phyloP scores from a whole-genome alignment of 768 basidiomycete genomes.

The Tricholomella constricta region DNA sequence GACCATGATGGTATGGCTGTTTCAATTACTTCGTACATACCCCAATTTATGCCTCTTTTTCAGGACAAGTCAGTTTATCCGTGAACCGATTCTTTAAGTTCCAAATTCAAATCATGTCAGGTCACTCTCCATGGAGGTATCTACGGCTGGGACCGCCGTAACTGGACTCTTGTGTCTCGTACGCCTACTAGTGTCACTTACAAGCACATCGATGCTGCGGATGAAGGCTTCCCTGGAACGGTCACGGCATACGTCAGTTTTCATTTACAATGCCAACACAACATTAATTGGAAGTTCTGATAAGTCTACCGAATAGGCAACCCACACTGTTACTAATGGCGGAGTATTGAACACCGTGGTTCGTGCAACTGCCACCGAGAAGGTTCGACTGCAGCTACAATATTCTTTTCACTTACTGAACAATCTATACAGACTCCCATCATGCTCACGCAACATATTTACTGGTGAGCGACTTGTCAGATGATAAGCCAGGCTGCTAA shows the following conservation, averaged over 20 bases:
- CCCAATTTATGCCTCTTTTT: neutral
- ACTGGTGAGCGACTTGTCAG: conserved; percentile 47
- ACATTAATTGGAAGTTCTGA: neutral
- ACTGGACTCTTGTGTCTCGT: conserved; percentile 51
- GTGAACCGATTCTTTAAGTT: neutral
- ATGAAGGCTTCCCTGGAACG: conserved; percentile 57
- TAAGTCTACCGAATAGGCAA: conserved; percentile 34
- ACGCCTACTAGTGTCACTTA: conserved; percentile 52
- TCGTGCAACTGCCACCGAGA: conserved; percentile 47
- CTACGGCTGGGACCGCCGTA: conserved; percentile 57
- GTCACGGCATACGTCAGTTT: conserved; percentile 42
- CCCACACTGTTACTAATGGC: conserved; percentile 46
- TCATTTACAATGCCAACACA: neutral
- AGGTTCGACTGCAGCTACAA: conserved; percentile 23
- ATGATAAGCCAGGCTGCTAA: too few species aligned
- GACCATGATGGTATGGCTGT: conserved; percentile 44
- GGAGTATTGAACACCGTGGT: conserved; percentile 44
- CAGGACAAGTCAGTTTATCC: conserved; percentile 23
- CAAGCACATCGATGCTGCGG: conserved; percentile 50
- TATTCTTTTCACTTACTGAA: neutral
- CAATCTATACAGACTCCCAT: conserved; percentile 45
- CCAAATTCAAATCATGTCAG: conserved; percentile 21
- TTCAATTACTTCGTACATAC: too few species aligned
- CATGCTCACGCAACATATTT: conserved; percentile 58
- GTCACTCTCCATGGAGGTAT: conserved; percentile 60